A percentile compares a stretch with the other conserved stretches of the same genome.
These are phyloP conservation scores for Starmerella bombicola DNA, from an alignment of 805 yeast species.

Conservation along the genomic window DNA sequence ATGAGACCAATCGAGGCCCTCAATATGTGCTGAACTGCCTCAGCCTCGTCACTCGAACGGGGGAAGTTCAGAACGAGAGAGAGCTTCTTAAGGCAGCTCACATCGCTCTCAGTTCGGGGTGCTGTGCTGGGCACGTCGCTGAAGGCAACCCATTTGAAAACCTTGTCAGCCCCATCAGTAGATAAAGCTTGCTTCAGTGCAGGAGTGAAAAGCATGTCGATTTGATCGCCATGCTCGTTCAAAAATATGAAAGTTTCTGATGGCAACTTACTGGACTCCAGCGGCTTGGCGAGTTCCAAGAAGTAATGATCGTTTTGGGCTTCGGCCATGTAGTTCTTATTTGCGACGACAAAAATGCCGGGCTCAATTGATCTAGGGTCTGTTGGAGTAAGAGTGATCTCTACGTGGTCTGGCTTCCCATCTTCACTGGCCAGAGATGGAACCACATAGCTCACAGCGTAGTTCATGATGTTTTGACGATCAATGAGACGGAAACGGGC, in stretches of 20 bases:
- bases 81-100: slow-evolving; percentile 30
- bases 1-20: slow-evolving; percentile 46
- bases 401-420: slow-evolving; percentile 44
- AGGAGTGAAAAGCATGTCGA: slow-evolving; percentile 45
- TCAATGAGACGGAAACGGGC: slow-evolving; percentile 54
- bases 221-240: slow-evolving; percentile 79
- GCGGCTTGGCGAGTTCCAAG: slow-evolving; percentile 70
- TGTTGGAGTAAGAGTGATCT: slow-evolving; percentile 45
- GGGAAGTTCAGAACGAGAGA: slow-evolving; percentile 45
- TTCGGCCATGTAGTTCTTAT: slow-evolving; percentile 70
- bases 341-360: slow-evolving; percentile 71
- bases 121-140: slow-evolving; percentile 73
- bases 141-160: slow-evolving; percentile 57
- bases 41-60: slow-evolving; percentile 38
- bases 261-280: slow-evolving; percentile 52
- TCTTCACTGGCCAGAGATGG: slow-evolving; percentile 40
- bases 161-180: slow-evolving; percentile 33
- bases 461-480: slow-evolving; percentile 65
- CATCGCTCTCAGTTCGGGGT: slow-evolving; percentile 41
- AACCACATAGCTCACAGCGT: slow-evolving; percentile 50
- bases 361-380: slow-evolving; percentile 42
- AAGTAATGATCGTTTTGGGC: slow-evolving; percentile 66
- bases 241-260: slow-evolving; percentile 72
- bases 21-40: slow-evolving; percentile 39
- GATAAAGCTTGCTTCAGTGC: slow-evolving; percentile 35